These are phyloP conservation scores for Clitopilus hobsonii DNA, from an alignment of 768 basidiomycete genomes.

Conservation along the genomic window DNA sequence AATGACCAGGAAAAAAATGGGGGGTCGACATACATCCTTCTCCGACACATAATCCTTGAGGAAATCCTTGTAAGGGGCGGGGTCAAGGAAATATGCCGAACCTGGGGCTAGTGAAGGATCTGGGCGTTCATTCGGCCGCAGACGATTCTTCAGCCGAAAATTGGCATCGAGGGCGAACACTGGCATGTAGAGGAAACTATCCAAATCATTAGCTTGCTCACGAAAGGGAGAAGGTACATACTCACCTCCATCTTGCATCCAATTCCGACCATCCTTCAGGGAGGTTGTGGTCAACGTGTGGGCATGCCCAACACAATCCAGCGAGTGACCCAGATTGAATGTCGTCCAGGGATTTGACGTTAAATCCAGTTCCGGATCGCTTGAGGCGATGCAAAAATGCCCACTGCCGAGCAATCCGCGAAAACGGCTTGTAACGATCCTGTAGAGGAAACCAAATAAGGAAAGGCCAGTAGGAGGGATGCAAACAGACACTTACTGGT, in stretches of 20 bases:
- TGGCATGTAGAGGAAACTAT: conserved; percentile 8
- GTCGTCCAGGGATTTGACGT: neutral
- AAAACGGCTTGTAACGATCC: conserved; percentile 6
- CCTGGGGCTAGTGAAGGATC: conserved; percentile 7
- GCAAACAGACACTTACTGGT: neutral
- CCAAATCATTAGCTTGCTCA: neutral
- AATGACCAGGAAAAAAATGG: neutral
- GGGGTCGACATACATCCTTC: conserved; percentile 6
- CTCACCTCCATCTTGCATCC: neutral
- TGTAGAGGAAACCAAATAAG: neutral
- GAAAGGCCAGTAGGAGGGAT: too few relatives aligned
- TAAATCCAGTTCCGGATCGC: conserved; percentile 9
- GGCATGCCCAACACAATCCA: conserved; percentile 15
- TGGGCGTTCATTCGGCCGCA: conserved; percentile 3
- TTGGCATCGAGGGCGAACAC: conserved; percentile 17
- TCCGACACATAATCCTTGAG: conserved; percentile 2
- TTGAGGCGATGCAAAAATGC: conserved; percentile 2
- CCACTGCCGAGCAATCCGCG: conserved; percentile 6
- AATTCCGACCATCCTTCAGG: conserved; percentile 10
- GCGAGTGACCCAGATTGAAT: conserved; percentile 7
- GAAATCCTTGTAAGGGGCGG: conserved; percentile 5
- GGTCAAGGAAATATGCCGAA: conserved; percentile 8
- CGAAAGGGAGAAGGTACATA: neutral
- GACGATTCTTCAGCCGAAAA: conserved; percentile 14
- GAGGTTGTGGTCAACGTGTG: conserved; percentile 19